phyloP scores from a whole-genome alignment of 2,329 filamentous ascomycete genomes.

The Gremmenia infestans region DNA sequence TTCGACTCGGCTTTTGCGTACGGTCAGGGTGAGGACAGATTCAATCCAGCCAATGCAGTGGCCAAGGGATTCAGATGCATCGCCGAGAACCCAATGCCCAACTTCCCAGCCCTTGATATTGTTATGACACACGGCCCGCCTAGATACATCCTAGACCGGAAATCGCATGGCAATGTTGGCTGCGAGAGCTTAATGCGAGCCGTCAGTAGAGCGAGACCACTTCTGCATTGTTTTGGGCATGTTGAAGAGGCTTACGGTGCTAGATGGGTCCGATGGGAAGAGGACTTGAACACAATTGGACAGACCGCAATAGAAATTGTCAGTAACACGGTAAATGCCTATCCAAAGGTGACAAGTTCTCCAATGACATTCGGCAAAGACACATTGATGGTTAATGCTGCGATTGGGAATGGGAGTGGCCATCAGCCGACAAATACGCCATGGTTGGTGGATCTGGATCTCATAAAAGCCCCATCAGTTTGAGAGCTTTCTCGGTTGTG shows the following conservation, averaged over 20 bases:
- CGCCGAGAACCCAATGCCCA: conserved; percentile 8
- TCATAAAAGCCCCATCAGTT: not conserved
- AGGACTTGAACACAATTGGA: conserved; percentile 15
- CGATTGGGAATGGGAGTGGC: conserved; percentile 36
- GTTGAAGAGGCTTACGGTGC: conserved; percentile 53
- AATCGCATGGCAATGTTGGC: conserved; percentile 32
- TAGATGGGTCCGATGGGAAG: conserved; percentile 46
- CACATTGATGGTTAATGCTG: conserved; percentile 55
- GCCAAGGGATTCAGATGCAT: not conserved
- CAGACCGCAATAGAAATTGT: conserved; percentile 32
- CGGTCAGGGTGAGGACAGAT: conserved; percentile 18
- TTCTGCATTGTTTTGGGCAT: conserved; percentile 54
- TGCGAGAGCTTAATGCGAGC: conserved; percentile 50
- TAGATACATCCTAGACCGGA: conserved; percentile 39
- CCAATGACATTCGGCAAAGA: conserved; percentile 36
- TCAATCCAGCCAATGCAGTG: conserved; percentile 7
- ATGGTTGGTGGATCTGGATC: conserved; percentile 44
- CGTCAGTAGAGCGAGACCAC: conserved; percentile 42
- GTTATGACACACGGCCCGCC: conserved; percentile 58
- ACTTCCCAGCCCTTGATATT: conserved; percentile 37
- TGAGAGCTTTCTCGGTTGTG: not conserved
- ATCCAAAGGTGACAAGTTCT: conserved; percentile 28
- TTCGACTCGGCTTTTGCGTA: conserved; percentile 26
- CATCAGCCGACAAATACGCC: conserved; percentile 43
- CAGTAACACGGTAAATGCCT: conserved; percentile 33